A percentile compares a stretch with the other conserved stretches of the same genome.
These are phyloP conservation scores for Telfairia occidentalis DNA, from an alignment of 331 rosid genomes.

Conservation along the genomic window DNA sequence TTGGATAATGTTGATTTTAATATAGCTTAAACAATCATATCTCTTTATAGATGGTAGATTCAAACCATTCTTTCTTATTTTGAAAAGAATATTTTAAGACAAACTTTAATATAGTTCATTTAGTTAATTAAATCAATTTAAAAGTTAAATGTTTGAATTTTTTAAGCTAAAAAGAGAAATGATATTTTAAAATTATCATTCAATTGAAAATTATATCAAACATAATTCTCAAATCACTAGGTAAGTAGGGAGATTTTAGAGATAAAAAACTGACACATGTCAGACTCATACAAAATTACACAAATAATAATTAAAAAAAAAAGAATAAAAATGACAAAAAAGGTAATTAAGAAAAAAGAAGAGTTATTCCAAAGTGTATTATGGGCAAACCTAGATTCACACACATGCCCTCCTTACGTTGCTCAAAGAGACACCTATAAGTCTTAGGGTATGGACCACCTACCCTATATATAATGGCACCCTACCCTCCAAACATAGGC, in stretches of 20 bases:
- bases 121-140: too few relatives aligned
- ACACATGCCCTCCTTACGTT: background rate
- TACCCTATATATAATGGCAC: background rate
- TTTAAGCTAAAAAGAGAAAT: too few relatives aligned
- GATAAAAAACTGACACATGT: background rate
- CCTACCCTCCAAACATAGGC: slow-evolving; percentile 3
- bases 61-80: too few relatives aligned
- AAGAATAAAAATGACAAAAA: too few relatives aligned
- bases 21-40: too few relatives aligned
- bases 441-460: background rate
- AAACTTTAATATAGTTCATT: too few relatives aligned
- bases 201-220: background rate
- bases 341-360: background rate
- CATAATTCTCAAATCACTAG: background rate
- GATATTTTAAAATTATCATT: too few relatives aligned
- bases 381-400: background rate
- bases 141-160: too few relatives aligned
- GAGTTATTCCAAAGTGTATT: background rate
- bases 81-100: too few relatives aligned
- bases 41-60: background rate
- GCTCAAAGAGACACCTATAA: background rate
- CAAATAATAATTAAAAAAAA: background rate
- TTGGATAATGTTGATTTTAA: too few relatives aligned
- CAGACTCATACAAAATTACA: background rate
- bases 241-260: background rate